These are phyloP conservation scores for Filobasidium uniguttulatum DNA, from an alignment of 1,284 basidiomycete genomes.

Conservation along the genomic window DNA sequence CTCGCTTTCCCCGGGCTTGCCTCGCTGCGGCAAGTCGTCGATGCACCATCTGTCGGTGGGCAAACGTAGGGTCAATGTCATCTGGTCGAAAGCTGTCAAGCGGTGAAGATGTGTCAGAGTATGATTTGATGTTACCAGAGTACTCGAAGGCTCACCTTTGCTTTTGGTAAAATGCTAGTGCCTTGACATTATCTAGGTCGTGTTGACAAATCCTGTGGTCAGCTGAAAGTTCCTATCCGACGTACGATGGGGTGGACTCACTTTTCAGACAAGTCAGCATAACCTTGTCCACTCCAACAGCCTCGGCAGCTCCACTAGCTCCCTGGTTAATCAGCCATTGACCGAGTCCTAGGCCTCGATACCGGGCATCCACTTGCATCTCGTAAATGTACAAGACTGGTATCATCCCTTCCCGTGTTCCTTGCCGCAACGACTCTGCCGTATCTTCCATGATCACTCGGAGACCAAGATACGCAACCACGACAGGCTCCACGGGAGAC, in stretches of 20 bases:
- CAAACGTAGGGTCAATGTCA: constrained; percentile 32
- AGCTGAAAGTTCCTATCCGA: background rate
- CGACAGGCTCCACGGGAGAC: background rate
- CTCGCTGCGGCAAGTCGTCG: constrained; percentile 11
- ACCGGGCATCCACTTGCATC: background rate
- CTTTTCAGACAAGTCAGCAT: constrained; percentile 34
- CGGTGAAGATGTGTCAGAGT: background rate
- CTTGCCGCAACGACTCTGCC: background rate
- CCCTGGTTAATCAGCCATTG: background rate
- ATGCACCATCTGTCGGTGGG: constrained; percentile 9
- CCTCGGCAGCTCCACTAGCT: constrained; percentile 16
- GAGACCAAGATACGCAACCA: background rate
- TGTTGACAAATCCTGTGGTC: background rate
- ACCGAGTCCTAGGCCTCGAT: background rate
- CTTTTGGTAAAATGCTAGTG: constrained; percentile 24
- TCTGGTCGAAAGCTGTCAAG: constrained; percentile 22
- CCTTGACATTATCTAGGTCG: constrained; percentile 22
- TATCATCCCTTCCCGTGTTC: background rate
- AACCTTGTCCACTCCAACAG: constrained; percentile 26
- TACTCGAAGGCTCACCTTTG: constrained; percentile 18
- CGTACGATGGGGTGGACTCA: constrained; percentile 15
- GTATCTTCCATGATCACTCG: background rate
- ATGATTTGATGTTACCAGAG: background rate
- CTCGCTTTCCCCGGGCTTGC: constrained; percentile 14
- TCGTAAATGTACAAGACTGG: background rate